Evolutionary conservation across 768 basidiomycete species (phyloP).

Genomic region (Mycena floridula): DNA sequence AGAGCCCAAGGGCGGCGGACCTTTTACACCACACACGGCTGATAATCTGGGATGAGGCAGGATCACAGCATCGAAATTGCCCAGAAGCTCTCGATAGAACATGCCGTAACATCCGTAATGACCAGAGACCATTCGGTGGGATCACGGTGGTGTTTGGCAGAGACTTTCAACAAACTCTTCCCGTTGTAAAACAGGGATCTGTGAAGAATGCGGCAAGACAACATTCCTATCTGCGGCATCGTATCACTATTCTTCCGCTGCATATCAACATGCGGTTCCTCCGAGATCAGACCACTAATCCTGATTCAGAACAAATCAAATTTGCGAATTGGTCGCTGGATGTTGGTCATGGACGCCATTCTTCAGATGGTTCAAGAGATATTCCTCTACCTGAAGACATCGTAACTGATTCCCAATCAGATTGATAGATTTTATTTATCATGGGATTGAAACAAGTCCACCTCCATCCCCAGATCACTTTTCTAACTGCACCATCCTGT

Average conservation of each 20-base stretch:
- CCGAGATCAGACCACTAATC: constrained; percentile 13
- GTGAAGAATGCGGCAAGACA: constrained; percentile 19
- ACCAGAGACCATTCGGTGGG: constrained; percentile 22
- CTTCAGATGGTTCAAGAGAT: constrained; percentile 5
- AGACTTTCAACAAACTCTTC: constrained; percentile 32
- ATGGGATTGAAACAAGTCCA: constrained; percentile 4
- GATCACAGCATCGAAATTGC: constrained; percentile 21
- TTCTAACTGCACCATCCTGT: constrained; percentile 27
- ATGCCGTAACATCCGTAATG: constrained; percentile 15
- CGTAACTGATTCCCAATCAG: neutral
- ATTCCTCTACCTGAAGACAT: neutral
- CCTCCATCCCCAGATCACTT: constrained; percentile 23
- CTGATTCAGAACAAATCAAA: constrained; percentile 1
- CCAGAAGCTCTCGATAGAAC: constrained; percentile 26
- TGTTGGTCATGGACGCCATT: constrained; percentile 16
- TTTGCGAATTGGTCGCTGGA: constrained; percentile 25
- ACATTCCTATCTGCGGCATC: constrained; percentile 24
- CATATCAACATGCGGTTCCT: constrained; percentile 28
- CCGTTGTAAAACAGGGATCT: constrained; percentile 24
- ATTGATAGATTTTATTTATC: constrained; percentile 21
- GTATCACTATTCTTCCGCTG: constrained; percentile 17
- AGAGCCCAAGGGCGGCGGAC: too few species aligned
- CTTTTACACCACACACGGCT: constrained; percentile 18
- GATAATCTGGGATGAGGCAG: constrained; percentile 30
- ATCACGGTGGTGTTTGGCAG: constrained; percentile 31